Base-by-base conservation (phyloP, 2,329 filamentous ascomycete species). In the Ceratocystis albifundus region DNA sequence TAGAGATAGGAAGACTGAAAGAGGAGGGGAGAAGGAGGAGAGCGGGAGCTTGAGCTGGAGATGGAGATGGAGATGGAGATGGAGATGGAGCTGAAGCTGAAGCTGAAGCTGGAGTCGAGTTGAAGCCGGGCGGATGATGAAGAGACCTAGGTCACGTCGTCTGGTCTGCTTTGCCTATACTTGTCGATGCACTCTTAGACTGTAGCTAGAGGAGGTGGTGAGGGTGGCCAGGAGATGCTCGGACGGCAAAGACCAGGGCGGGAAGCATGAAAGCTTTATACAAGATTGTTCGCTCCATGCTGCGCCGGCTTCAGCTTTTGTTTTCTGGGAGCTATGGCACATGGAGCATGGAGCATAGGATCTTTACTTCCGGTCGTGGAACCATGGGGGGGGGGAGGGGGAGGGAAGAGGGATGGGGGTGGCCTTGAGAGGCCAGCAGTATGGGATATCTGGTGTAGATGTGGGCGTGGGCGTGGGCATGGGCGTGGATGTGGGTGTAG, bases 171-270 rank as follows among this genome's bases (percentile, higher is more conserved):
- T 41, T 59, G 25, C 55, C 32, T 59, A 59, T 30, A 20, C 55
- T 59, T 59, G 25, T n/a, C 17, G 15, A n/a, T 36, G 55, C 55
- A 59, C 55, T 59, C 55, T 53, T 53, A 25, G 48, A 53, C 48
- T 53, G 48, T 53, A 6, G 48, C 48, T 28, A n/a, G 30, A 59
- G 36, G 55, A 59, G 55, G 55, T 59, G 15, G 5, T 32, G 28
- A n/a, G 55, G 28, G 55, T 59, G 55, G 4, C 20, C 8, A 17
- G 8, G 32, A 25, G 28, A 59, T n/a, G 5, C 25, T 32, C 1
- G 8, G 15, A 36, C 4, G n/a, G 12, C 22, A 15, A 8, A 32
- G 50, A 55, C 46, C 46, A 48, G 20, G 12, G 30, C 25, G 55
- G 55, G 55, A 59, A 36, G 55, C 3, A 17, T 25, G n/a, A 30